Percentiles rank a stretch among this genome's conserved stretches.
phyloP scores from a whole-genome alignment of 163 green algal species.

The Coccomyxa subellipsoidea region DNA sequence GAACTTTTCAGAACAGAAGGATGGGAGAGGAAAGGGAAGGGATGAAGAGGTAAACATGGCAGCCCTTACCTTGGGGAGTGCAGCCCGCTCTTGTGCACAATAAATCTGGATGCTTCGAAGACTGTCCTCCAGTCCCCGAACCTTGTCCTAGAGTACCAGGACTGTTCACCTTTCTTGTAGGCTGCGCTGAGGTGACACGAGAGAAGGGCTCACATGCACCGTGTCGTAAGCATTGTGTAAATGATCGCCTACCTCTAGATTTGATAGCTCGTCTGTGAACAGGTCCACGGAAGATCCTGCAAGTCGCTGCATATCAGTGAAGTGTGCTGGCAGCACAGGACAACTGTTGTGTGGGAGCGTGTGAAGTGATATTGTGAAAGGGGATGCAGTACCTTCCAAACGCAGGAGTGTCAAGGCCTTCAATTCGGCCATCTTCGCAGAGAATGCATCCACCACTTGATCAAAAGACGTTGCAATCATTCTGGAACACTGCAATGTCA shows the following conservation, averaged over 20 bases:
- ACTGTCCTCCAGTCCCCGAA: constrained; percentile 52
- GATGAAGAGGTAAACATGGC: not conserved
- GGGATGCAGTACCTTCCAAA: constrained; percentile 18
- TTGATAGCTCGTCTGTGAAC: constrained; percentile 49
- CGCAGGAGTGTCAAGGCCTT: constrained; percentile 31
- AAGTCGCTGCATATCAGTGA: too few species aligned
- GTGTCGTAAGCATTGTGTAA: too few species aligned
- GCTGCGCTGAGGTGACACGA: too few species aligned
- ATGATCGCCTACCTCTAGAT: constrained; percentile 31
- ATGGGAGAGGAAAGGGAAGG: too few species aligned
- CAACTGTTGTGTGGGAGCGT: too few species aligned
- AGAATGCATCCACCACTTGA: constrained; percentile 13
- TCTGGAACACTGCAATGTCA: not conserved
- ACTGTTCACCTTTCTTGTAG: too few species aligned
- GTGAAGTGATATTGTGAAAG: too few species aligned
- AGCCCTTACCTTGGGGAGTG: constrained; percentile 58
- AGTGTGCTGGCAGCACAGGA: too few species aligned
- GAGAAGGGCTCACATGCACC: too few species aligned
- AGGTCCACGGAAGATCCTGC: constrained; percentile 46
- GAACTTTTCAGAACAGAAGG: too few species aligned
- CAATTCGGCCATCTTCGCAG: constrained; percentile 28
- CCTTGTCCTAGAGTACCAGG: constrained; percentile 27
- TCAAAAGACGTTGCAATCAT: not conserved
- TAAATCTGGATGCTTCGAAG: constrained; percentile 41
- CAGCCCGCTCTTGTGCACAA: constrained; percentile 39